These are phyloP conservation scores for Pleurozium schreberi DNA, from an alignment of 225 moss, liverwort and hornwort genomes.

Conservation along the genomic window DNA sequence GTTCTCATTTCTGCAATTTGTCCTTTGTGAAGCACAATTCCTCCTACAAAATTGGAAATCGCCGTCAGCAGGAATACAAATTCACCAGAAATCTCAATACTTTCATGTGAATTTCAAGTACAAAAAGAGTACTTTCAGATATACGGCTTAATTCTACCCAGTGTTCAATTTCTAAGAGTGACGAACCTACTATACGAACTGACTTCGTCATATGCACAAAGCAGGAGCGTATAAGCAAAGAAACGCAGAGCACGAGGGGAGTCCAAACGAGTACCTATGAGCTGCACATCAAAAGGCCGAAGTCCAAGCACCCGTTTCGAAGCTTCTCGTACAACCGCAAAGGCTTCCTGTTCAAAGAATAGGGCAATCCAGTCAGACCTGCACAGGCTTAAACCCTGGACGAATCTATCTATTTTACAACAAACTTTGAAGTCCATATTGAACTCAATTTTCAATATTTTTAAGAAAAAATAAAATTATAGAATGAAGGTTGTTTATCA, in stretches of 20 bases:
- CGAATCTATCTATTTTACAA: too few species aligned
- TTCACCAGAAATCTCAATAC: neutral
- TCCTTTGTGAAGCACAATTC: slow-evolving; percentile 85
- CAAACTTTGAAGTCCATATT: too few species aligned
- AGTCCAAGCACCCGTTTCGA: slow-evolving; percentile 82
- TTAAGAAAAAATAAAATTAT: too few species aligned
- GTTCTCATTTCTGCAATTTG: slow-evolving; percentile 98
- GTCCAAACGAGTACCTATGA: slow-evolving; percentile 49
- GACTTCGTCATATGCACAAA: neutral
- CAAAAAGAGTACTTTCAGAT: neutral
- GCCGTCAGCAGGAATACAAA: neutral
- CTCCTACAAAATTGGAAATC: slow-evolving; percentile 35
- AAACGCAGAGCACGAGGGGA: neutral
- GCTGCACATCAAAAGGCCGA: slow-evolving; percentile 90
- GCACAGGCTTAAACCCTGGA: neutral
- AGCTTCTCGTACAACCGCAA: slow-evolving; percentile 75
- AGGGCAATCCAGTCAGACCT: neutral
- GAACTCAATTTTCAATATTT: too few species aligned
- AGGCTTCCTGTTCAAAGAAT: slow-evolving; percentile 55
- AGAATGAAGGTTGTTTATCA: too few species aligned
- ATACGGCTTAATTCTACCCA: neutral
- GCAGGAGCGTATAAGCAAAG: neutral
- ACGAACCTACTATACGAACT: neutral
- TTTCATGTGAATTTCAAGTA: neutral
- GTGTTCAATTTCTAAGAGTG: neutral